Conservation (phyloP, 2,329 filamentous ascomycete species). For the Penicillium sp. region DNA sequence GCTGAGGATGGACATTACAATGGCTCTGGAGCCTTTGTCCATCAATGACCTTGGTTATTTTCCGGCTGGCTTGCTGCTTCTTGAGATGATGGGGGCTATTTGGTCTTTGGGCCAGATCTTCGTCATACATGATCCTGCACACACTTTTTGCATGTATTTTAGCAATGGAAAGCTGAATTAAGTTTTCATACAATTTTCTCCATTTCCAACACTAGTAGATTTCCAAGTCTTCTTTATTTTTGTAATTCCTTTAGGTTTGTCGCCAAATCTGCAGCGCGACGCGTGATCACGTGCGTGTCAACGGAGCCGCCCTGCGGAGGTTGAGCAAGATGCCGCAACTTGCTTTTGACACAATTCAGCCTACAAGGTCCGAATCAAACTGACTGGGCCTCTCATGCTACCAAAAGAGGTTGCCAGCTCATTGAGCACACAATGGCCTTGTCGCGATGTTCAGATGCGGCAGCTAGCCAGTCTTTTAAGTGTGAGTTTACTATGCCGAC, state of each 20-base stretch:
- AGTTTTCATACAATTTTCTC: slow-evolving; percentile 1
- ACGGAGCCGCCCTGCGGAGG: slow-evolving; percentile 8
- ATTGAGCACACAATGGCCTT: slow-evolving; percentile 46
- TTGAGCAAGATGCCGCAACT: slow-evolving; percentile 3
- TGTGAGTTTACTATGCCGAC: slow-evolving; percentile 31
- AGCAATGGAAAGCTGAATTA: slow-evolving; percentile 16
- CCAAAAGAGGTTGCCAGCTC: slow-evolving; percentile 35
- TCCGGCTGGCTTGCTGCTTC: background rate
- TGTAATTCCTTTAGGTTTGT: background rate
- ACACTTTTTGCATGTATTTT: slow-evolving; percentile 22
- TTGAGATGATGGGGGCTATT: slow-evolving; percentile 1
- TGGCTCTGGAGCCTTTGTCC: background rate
- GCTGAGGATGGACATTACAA: background rate
- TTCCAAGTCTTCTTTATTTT: too few relatives aligned
- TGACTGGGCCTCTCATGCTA: slow-evolving; percentile 26
- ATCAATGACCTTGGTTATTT: background rate
- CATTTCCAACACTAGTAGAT: background rate
- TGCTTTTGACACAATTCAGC: background rate
- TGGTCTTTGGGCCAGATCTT: background rate
- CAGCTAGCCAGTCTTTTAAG: slow-evolving; percentile 45
- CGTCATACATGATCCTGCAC: slow-evolving; percentile 7
- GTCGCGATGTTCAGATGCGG: slow-evolving; percentile 43
- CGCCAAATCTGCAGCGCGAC: slow-evolving; percentile 15
- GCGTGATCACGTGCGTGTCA: slow-evolving; percentile 20
- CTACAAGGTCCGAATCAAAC: background rate